These are phyloP conservation scores for Fonsecaea monophora DNA, from an alignment of 2,329 filamentous ascomycete genomes.

Conservation along the genomic window DNA sequence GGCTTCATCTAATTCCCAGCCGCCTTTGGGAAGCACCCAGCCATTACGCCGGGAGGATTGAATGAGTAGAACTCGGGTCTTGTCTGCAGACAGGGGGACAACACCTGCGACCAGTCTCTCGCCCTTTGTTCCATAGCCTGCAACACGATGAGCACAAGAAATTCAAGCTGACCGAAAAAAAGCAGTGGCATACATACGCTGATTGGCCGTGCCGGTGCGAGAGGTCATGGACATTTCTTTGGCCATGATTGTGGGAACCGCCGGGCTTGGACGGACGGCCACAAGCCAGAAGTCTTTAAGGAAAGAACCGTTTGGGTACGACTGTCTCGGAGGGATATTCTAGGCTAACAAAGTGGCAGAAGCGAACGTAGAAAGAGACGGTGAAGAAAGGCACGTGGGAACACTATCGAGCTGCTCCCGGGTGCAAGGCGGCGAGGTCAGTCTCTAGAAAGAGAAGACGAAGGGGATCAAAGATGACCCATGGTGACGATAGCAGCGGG, in stretches of 20 bases:
- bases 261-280: constrained; percentile 12
- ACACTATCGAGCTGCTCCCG: constrained; percentile 35
- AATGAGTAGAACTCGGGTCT: constrained; percentile 87
- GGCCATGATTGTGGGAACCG: constrained; percentile 26
- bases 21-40: constrained; percentile 97
- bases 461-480: constrained; percentile 42
- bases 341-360: constrained; percentile 8
- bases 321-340: constrained; percentile 9
- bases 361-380: constrained; percentile 33
- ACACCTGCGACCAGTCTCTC: constrained; percentile 95
- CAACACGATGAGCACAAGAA: constrained; percentile 22
- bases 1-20: constrained; percentile 94
- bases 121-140: constrained; percentile 90
- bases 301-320: constrained; percentile 12
- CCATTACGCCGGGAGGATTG: constrained; percentile 88
- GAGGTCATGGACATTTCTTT: constrained; percentile 50
- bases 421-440: constrained; percentile 33
- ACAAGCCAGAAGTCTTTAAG: constrained; percentile 12
- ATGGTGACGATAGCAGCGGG: constrained; percentile 33
- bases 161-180: background rate
- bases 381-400: constrained; percentile 32
- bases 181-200: constrained; percentile 50
- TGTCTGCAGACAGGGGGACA: constrained; percentile 85
- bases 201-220: constrained; percentile 56
- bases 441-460: constrained; percentile 29